Evolutionary conservation across 2,329 filamentous ascomycete genomes (phyloP).

Genomic region (Colletotrichum australisinense): DNA sequence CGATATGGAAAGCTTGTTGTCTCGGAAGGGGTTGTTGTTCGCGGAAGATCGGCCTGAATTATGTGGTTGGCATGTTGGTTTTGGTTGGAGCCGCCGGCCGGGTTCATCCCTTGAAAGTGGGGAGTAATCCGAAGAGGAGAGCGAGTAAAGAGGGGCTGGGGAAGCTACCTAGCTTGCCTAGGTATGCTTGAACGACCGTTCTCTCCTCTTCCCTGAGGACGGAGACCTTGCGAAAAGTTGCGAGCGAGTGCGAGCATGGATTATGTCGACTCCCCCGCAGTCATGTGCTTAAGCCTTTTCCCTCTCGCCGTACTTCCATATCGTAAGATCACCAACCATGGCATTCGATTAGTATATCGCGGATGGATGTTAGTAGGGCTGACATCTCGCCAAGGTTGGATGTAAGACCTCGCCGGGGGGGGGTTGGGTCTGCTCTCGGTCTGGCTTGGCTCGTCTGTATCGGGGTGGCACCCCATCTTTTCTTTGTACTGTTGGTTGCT

Average conservation of each 20-base stretch:
- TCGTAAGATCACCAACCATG: neutral
- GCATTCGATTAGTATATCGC: neutral
- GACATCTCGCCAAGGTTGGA: neutral
- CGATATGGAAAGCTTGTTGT: neutral
- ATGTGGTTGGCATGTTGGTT: too few species aligned
- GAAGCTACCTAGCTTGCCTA: neutral
- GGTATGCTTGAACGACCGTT: neutral
- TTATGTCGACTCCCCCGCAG: neutral
- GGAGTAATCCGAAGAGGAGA: neutral
- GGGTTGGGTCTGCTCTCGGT: neutral
- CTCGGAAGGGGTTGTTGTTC: neutral
- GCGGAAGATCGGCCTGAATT: too few species aligned
- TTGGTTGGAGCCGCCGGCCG: neutral
- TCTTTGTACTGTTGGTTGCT: neutral
- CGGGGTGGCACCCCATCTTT: neutral
- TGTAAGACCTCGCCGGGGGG: neutral
- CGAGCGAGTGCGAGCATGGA: neutral
- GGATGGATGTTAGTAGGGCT: neutral
- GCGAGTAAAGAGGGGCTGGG: neutral
- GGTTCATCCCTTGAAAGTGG: slow-evolving; percentile 13
- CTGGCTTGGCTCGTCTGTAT: neutral
- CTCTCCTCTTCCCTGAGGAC: neutral
- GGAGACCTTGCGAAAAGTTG: neutral
- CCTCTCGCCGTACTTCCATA: neutral
- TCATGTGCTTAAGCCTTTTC: neutral